Evolutionary conservation across 2,329 filamentous ascomycete genomes (phyloP), one percentile per base, ranked within the genome.

Genomic region (Colletotrichum acutatum): DNA sequence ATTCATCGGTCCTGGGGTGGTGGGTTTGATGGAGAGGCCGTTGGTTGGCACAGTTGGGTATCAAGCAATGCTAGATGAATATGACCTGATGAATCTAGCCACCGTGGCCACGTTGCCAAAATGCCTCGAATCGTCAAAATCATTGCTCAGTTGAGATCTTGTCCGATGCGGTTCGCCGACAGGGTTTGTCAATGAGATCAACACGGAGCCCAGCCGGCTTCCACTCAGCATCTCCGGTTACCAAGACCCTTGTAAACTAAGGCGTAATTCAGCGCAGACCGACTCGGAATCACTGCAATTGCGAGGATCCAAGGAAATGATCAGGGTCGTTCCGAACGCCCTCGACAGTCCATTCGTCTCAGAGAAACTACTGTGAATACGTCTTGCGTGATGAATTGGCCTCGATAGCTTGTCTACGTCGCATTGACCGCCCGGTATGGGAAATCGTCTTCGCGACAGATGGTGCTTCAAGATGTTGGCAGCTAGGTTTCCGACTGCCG

Each of bases 291-390:
- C 60, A n/a, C 28, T 42, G 19, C 26, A 26, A 37, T 62, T n/a
- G 65, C 58, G 58, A 58, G 58, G 37, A 52, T 22, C 53, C 37
- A 59, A 66, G 52, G 65, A 72, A 69, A 64, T 72, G 66, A 69
- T 64, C 58, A 69, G 58, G 65, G n/a, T 72, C 59, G 52, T 49
- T 37, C n/a, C 37, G 28, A 26, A 68, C 56, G 64, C 52, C 57
- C 9, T 57, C 24, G 49, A 30, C 16, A 24, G 37, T 37, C 68
- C 49, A 68, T 57, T 22, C 28, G 30, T 46, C 26, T 30, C 22
- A 46, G 37, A 14, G 42, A 34, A 26, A 22, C n/a, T 37, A 37
- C 57, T 32, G 49, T 22, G 16, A 16, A 19, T 42, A 19, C 37
- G 16, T 42, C 14, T 28, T 22, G 52, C 57, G 19, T 37, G 49